A percentile compares a stretch with the other conserved stretches of the same genome.
These are phyloP conservation scores for Plasmodium malariae DNA, from an alignment of 169 alveolate genomes.

Conservation along the genomic window DNA sequence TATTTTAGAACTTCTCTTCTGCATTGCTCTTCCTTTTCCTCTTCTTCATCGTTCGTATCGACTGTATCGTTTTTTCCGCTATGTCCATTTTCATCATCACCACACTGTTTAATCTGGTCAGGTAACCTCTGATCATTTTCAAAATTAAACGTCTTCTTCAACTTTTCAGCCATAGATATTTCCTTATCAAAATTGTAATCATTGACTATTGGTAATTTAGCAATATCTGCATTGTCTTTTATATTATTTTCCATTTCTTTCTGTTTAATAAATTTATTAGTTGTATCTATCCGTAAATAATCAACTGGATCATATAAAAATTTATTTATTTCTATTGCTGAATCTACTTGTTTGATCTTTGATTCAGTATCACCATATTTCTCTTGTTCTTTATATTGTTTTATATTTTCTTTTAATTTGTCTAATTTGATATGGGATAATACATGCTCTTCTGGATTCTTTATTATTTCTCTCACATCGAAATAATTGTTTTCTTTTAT, in stretches of 20 bases:
- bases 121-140: slow-evolving; percentile 53
- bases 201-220: slow-evolving; percentile 38
- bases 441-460: slow-evolving; percentile 36
- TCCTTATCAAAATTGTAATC: slow-evolving; percentile 34
- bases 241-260: background rate
- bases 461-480: slow-evolving; percentile 23
- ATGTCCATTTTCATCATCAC: background rate
- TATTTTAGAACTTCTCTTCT: slow-evolving; percentile 28
- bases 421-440: slow-evolving; percentile 31
- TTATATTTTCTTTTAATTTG: slow-evolving; percentile 34
- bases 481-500: slow-evolving; percentile 23
- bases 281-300: slow-evolving; percentile 43
- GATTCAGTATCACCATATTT: slow-evolving; percentile 58
- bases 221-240: background rate
- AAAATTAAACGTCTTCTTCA: slow-evolving; percentile 10
- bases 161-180: slow-evolving; percentile 63
- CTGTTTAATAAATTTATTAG: background rate
- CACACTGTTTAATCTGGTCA: background rate
- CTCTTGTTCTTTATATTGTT: slow-evolving; percentile 38
- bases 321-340: slow-evolving; percentile 49
- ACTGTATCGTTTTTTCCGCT: background rate
- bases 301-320: slow-evolving; percentile 55
- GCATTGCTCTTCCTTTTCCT: slow-evolving; percentile 34
- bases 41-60: background rate
- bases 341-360: slow-evolving; percentile 41